These are phyloP conservation scores for Canavalia gladiata DNA, from an alignment of 306 rosid genomes.

Conservation along the genomic window DNA sequence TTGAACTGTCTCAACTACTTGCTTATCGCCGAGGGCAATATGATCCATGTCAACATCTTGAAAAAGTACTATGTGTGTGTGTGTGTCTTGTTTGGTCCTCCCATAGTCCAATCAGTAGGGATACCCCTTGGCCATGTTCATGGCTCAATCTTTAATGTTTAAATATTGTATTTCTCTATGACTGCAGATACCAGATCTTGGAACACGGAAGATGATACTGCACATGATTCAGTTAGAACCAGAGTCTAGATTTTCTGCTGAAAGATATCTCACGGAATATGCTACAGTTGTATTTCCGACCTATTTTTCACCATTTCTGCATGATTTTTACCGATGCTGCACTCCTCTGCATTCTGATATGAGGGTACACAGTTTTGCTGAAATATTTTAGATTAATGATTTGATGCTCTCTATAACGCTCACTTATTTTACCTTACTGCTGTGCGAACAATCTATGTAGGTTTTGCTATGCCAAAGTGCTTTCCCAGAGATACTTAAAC, in stretches of 20 bases:
- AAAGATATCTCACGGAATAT: constrained; percentile 83
- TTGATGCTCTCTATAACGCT: constrained; percentile 44
- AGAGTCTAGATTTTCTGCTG: constrained; percentile 87
- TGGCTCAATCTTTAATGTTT: constrained; percentile 29
- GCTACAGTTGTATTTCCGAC: constrained; percentile 79
- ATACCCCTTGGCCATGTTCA: constrained; percentile 5
- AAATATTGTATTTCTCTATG: constrained; percentile 40
- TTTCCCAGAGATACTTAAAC: constrained; percentile 91
- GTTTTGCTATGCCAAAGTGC: constrained; percentile 91
- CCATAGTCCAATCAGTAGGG: constrained; percentile 26
- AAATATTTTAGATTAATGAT: constrained; percentile 21
- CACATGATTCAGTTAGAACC: constrained; percentile 98
- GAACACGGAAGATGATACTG: constrained; percentile 89
- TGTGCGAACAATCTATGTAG: constrained; percentile 52
- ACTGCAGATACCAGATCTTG: constrained; percentile 90
- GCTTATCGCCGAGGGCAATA: constrained; percentile 99
- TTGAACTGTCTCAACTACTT: constrained; percentile 95
- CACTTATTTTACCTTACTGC: constrained; percentile 37
- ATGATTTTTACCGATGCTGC: constrained; percentile 93
- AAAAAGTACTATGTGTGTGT: constrained; percentile 66
- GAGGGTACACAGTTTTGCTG: constrained; percentile 68
- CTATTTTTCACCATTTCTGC: constrained; percentile 92
- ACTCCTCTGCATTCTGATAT: constrained; percentile 90
- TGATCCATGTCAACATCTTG: constrained; percentile 94
- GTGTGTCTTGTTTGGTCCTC: constrained; percentile 27